These are phyloP conservation scores for Globisporangium yorkense DNA, from an alignment of 352 stramenopile genomes.

Conservation along the genomic window DNA sequence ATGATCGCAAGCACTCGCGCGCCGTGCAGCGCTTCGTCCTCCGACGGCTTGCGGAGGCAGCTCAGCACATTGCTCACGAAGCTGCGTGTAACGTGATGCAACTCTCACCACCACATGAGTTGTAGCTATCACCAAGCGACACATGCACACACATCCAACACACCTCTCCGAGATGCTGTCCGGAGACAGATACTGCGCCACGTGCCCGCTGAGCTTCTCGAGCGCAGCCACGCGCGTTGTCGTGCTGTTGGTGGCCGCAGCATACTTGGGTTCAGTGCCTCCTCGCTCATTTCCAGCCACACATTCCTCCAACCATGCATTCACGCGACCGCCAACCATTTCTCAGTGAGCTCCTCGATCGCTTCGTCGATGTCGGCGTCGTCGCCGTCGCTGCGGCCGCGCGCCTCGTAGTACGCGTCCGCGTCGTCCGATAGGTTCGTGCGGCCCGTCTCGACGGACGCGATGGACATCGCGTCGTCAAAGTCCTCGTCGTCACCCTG, in stretches of 20 bases:
- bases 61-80: slow-evolving; percentile 66
- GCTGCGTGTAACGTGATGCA: slow-evolving; percentile 9
- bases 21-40: slow-evolving; percentile 58
- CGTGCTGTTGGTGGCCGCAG: slow-evolving; percentile 23
- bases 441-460: slow-evolving; percentile 57
- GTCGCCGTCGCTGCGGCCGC: slow-evolving; percentile 50
- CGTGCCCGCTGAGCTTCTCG: slow-evolving; percentile 48
- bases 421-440: slow-evolving; percentile 59
- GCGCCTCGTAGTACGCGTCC: slow-evolving; percentile 59
- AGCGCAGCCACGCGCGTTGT: slow-evolving; percentile 69
- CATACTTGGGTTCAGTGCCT: background rate
- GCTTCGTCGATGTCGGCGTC: slow-evolving; percentile 66
- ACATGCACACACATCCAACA: background rate
- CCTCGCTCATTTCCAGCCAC: background rate
- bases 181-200: slow-evolving; percentile 63
- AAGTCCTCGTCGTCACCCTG: slow-evolving; percentile 59
- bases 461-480: slow-evolving; percentile 62
- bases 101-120: too few species aligned
- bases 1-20: slow-evolving; percentile 70
- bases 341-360: slow-evolving; percentile 74
- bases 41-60: slow-evolving; percentile 63
- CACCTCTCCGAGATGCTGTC: slow-evolving; percentile 74
- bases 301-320: background rate
- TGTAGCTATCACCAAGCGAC: too few species aligned
- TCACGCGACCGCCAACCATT: slow-evolving; percentile 31